Evolutionary conservation across 306 rosid species (phyloP), one percentile per base, ranked within the genome.

Genomic region (Quercus agrifolia): DNA sequence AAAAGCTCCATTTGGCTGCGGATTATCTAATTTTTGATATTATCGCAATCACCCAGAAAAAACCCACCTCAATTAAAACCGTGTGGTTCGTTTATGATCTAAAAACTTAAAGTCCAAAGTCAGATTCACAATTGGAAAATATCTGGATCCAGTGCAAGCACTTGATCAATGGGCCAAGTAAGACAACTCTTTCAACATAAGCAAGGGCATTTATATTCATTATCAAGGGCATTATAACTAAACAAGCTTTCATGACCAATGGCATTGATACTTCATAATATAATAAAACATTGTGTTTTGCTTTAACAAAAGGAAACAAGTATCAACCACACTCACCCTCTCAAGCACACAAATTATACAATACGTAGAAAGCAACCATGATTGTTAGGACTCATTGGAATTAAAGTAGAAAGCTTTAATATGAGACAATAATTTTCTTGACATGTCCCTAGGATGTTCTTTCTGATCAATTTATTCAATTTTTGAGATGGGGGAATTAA

Each of bases 281-380:
- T 84, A 81, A 75, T 57, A 67, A 70, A 61, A 51, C 23, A 82
- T 57, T 64, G 64, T 58, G 41, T 77, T 80, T 67, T 72, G 70
- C 38, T 74, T 79, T 23, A 4, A 52, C 76, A 41, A 38, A 46
- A 52, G 61, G 73, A 79, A 49, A 63, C 17, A 28, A 46, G 52
- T 58, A 17, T 1, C 17, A 27, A 63, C 71, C 28, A 8, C 72
- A 25, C 66, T 56, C 70, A 49, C 23, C 3, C 74, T 77, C 69
- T 72, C n/a, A 56, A 74, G 78, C 68, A 83, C 78, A 76, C 20
- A 76, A 20, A 81, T 83, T 73, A 57, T 17, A 54, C n/a, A 69
- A 73, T 44, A 61, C 27, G 82, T 27, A 69, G 78, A 73, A 66
- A 49, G 79, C 80, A 79, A 77, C 57, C 67, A 35, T 67, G n/a